Evolutionary conservation across 1,139 yeast genomes (phyloP).

Genomic region (Hanseniaspora gamundiae): DNA sequence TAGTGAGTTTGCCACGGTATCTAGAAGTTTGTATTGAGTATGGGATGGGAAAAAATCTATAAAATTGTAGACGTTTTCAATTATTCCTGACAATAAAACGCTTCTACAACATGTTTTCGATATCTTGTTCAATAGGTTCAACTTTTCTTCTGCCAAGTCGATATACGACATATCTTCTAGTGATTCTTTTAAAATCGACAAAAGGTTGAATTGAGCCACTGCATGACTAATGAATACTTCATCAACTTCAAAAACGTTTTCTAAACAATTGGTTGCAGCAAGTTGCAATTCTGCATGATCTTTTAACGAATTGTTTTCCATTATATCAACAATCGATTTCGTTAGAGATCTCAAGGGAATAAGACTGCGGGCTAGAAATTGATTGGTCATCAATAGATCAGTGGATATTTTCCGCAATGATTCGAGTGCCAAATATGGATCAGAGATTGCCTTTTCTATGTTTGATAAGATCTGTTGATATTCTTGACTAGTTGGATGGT

Average conservation of each 20-base stretch:
- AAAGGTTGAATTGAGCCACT: slow-evolving; percentile 46
- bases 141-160: slow-evolving; percentile 86
- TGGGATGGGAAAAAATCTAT: slow-evolving; percentile 83
- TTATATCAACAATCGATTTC: slow-evolving; percentile 41
- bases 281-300: slow-evolving; percentile 71
- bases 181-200: slow-evolving; percentile 54
- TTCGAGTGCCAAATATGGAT: slow-evolving; percentile 40
- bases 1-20: slow-evolving; percentile 70
- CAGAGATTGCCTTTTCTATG: slow-evolving; percentile 26
- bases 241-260: slow-evolving; percentile 69
- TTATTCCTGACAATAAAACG: slow-evolving; percentile 47
- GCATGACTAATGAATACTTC: slow-evolving; percentile 55
- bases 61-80: slow-evolving; percentile 57
- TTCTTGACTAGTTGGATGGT: slow-evolving; percentile 2
- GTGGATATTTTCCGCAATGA: slow-evolving; percentile 53
- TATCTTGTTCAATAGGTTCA: slow-evolving; percentile 63
- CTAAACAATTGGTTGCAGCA: slow-evolving; percentile 75
- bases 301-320: slow-evolving; percentile 45
- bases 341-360: slow-evolving; percentile 54
- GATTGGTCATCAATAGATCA: slow-evolving; percentile 56
- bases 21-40: slow-evolving; percentile 75
- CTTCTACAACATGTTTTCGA: slow-evolving; percentile 43
- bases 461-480: slow-evolving; percentile 13
- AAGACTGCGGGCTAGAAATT: slow-evolving; percentile 45
- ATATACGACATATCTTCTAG: slow-evolving; percentile 69